Conservation (phyloP, 192 early-diverging fungal genomes). For the Mycoemilia scoparia region DNA sequence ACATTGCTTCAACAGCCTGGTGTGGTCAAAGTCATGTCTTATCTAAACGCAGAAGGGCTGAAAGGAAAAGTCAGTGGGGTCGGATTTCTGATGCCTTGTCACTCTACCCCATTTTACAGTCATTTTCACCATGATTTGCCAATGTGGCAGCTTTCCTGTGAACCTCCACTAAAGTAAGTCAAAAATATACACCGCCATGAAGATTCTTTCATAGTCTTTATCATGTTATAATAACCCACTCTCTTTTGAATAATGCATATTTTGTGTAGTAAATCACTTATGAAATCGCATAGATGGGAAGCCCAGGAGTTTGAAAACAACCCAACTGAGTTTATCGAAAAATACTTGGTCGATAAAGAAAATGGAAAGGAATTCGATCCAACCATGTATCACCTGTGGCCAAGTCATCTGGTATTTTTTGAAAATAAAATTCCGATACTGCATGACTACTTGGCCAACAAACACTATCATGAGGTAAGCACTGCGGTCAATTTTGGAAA, state of each 20-base stretch:
- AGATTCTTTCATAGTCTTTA: conserved; percentile 18
- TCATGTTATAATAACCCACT: not conserved
- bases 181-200: no score
- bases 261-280: not conserved
- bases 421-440: conserved; percentile 32
- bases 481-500: no score
- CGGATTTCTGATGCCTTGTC: conserved; percentile 87
- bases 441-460: conserved; percentile 9
- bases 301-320: conserved; percentile 61
- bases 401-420: conserved; percentile 67
- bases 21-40: conserved; percentile 69
- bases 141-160: conserved; percentile 81
- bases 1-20: conserved; percentile 76
- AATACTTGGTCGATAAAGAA: conserved; percentile 8
- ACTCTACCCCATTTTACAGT: conserved; percentile 89
- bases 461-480: conserved; percentile 43
- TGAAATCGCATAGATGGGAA: conserved; percentile 45
- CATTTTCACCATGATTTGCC: conserved; percentile 48
- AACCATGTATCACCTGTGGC: conserved; percentile 20
- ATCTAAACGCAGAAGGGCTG: conserved; percentile 34
- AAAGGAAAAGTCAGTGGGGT: conserved; percentile 15
- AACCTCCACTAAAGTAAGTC: conserved; percentile 67
- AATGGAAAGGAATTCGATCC: not conserved
- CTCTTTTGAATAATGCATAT: no score
- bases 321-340: conserved; percentile 37